phyloP scores from a whole-genome alignment of 805 yeast species.

The Candida yuanshanica region DNA sequence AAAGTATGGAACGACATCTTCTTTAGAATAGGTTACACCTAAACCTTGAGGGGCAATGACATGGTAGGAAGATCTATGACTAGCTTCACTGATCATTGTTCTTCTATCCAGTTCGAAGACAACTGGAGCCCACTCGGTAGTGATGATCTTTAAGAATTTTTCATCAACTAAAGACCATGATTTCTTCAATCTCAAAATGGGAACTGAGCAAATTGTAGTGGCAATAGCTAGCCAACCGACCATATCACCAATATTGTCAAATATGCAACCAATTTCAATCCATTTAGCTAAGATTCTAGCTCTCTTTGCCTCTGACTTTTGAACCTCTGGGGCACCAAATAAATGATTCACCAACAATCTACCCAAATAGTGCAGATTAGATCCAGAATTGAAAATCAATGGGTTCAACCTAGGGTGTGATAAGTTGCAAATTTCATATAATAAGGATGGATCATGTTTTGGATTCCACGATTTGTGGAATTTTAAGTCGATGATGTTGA shows the following conservation, averaged over 20 bases:
- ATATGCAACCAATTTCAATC: slow-evolving; percentile 75
- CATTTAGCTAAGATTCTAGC: slow-evolving; percentile 71
- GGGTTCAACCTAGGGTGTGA: slow-evolving; percentile 56
- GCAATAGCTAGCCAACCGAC: slow-evolving; percentile 92
- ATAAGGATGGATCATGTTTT: slow-evolving; percentile 65
- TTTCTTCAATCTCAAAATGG: slow-evolving; percentile 64
- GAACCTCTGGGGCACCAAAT: slow-evolving; percentile 41
- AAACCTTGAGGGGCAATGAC: slow-evolving; percentile 85
- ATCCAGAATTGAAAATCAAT: slow-evolving; percentile 60
- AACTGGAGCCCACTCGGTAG: slow-evolving; percentile 89
- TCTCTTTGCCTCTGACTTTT: slow-evolving; percentile 35
- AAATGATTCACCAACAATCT: slow-evolving; percentile 64
- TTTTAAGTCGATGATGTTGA: slow-evolving; percentile 60
- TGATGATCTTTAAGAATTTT: slow-evolving; percentile 51
- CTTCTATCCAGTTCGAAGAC: slow-evolving; percentile 82
- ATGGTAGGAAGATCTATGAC: slow-evolving; percentile 57
- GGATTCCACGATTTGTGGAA: slow-evolving; percentile 76
- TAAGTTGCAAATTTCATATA: slow-evolving; percentile 40
- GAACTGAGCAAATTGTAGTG: slow-evolving; percentile 73
- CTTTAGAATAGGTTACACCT: slow-evolving; percentile 70
- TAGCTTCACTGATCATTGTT: slow-evolving; percentile 50
- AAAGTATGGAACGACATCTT: slow-evolving; percentile 80
- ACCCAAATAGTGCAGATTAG: slow-evolving; percentile 74
- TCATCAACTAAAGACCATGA: slow-evolving; percentile 73
- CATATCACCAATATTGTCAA: slow-evolving; percentile 85